Conservation (phyloP, 75 land plant species). For the Pinus albicaulis region DNA sequence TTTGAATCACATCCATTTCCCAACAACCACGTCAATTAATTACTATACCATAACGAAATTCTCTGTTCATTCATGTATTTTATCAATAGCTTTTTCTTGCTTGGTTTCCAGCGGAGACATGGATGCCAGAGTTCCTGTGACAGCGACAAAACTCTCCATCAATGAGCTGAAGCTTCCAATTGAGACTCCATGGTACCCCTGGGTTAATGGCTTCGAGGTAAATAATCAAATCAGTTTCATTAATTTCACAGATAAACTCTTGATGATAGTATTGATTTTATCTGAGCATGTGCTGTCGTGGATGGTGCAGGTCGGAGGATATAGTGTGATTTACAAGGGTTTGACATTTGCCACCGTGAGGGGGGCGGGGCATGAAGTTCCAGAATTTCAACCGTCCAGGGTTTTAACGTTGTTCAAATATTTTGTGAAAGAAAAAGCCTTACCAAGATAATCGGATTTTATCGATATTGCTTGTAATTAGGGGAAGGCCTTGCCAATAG, state of each 20-base stretch:
- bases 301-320: constrained; percentile 45
- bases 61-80: background rate
- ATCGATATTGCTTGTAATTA: too few species aligned
- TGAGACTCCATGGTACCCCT: constrained; percentile 36
- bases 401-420: constrained; percentile 16
- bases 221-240: background rate
- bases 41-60: too few species aligned
- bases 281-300: background rate
- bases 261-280: background rate
- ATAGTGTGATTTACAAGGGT: constrained; percentile 52
- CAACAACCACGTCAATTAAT: background rate
- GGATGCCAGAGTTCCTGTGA: constrained; percentile 44
- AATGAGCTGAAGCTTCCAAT: constrained; percentile 22
- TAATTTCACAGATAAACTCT: background rate
- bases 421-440: background rate
- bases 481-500: too few species aligned
- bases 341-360: constrained; percentile 72
- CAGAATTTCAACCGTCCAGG: constrained; percentile 19
- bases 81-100: background rate
- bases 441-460: too few species aligned
- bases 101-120: constrained; percentile 52
- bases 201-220: constrained; percentile 18
- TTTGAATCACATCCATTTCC: background rate
- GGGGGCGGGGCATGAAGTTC: constrained; percentile 86
- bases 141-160: constrained; percentile 30